Base-by-base conservation (phyloP, 768 basidiomycete genomes). In the Xerocomus potaroensis region DNA sequence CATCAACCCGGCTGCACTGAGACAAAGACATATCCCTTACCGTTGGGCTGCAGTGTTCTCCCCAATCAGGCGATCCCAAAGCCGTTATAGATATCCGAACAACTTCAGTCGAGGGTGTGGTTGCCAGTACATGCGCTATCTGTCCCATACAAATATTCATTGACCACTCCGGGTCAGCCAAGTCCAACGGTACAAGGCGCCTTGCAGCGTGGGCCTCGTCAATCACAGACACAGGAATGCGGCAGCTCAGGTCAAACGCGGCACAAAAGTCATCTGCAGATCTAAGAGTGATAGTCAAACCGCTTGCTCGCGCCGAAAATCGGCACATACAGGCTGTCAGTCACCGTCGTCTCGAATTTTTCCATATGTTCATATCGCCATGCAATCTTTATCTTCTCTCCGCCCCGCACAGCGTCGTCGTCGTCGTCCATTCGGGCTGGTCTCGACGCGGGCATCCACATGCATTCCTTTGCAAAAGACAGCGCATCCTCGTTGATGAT, bases 321-420 rank as follows among this genome's bases (percentile, higher is more conserved):
- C 59, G 14, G 16, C 48, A 78, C 80, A 63, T 74, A 78, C 74
- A 69, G 67, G 52, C 68, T 68, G 36, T n/a, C n/a, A n/a, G 72
- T 62, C 18, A 92, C 82, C 3, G 90, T 91, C 4, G 93, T 96
- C 69, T 90, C 80, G 64, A 96, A 95, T 67, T 76, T 83, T 69
- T 86, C 89, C 88, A 97, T 88, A 47, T 83, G 77, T 59, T 91
- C 91, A 66, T 99, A 99, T 61, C 96, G 78, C 90, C 96, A 99
- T 24, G 96, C 96, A 57, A 99, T 98, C 71, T 88, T 95, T 54
- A 94, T 87, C 57, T 81, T 83, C 22, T 80, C 73, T 33, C 70
- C 76, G 29, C 57, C 61, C 54, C 73, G 73, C 11, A 61, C 60
- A n/a, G 53, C 54, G 27, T 55, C 58, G 24, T 48, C 58, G 29